Evolutionary conservation across 2,329 filamentous ascomycete species (phyloP).

Genomic region (Fusarium acutatum): DNA sequence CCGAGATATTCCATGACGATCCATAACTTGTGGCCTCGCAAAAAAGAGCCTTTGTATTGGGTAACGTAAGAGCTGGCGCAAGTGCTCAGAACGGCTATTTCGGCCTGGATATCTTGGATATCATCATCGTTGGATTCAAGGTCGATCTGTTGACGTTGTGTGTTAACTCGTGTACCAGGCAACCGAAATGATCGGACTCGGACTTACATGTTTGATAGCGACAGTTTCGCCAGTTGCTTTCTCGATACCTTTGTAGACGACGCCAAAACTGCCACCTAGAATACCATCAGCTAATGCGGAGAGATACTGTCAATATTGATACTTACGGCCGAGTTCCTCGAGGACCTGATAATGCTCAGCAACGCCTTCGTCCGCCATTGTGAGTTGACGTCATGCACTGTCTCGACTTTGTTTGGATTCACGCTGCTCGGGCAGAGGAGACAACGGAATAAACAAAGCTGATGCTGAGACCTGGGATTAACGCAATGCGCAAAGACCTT

Average conservation of each 20-base stretch:
- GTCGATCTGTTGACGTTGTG: constrained; percentile 75
- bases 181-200: constrained; percentile 45
- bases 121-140: constrained; percentile 99
- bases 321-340: constrained; percentile 93
- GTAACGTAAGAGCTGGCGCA: constrained; percentile 95
- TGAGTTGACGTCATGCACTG: constrained; percentile 43
- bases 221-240: constrained; percentile 90
- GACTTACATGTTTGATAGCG: constrained; percentile 91
- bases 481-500: background rate
- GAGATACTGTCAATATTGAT: background rate
- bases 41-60: constrained; percentile 94
- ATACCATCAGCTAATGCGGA: constrained; percentile 9
- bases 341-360: constrained; percentile 92
- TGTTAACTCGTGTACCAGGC: constrained; percentile 23
- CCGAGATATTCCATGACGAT: constrained; percentile 99
- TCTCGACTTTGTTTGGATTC: constrained; percentile 17
- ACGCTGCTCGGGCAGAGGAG: constrained; percentile 8
- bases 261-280: constrained; percentile 92
- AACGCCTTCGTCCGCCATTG: constrained; percentile 71
- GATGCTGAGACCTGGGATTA: background rate
- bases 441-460: constrained; percentile 6
- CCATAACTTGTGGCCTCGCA: constrained; percentile 97
- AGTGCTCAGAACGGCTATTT: constrained; percentile 93
- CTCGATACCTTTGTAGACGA: constrained; percentile 97
- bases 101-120: constrained; percentile 96